Evolutionary conservation across 805 yeast species (phyloP), one percentile per base, ranked within the genome.

Genomic region (Cephaloascus fragrans): DNA sequence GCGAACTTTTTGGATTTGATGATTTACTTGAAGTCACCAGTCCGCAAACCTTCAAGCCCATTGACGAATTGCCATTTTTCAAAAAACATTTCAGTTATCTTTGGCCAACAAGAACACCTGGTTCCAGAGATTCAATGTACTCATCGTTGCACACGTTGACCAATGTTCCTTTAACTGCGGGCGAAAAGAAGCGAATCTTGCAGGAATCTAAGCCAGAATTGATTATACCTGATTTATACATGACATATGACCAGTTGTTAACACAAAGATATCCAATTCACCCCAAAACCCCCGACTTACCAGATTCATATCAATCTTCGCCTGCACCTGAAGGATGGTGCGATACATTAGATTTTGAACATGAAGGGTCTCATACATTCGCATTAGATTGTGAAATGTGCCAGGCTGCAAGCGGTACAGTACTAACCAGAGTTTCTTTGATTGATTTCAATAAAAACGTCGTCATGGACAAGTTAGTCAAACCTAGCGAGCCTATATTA

Each of bases 371-470:
- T 0, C 77, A 69, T 41, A 75, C 83, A 0, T 86, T 75, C 61
- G 93, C 95, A 0, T 47, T 93, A 16, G 98, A 90, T 59, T 93
- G 98, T 65, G 98, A 90, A 59, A 93, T 90, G 87, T 87, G 96
- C 54, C 61, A 69, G 41, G 59, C 89, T 0, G 72, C 63, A 0
- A 44, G 51, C 1, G 88, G 87, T 0, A 68, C 71, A 33, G 95
- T 76, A 1, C 63, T 90, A 32, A 77, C 97, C 0, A 67, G 97
- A 39, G 75, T 85, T 0, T 83, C 96, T 2, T 46, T 93, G 8
- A 72, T 88, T 1, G 79, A 83, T 53, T 76, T 73, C 47, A 68
- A 76, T 37, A 73, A 71, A 15, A 69, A 73, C 3, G 72, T 80
- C 0, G 55, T 90, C 0, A 58, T 82, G 42, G 96, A 89, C 52